Evolutionary conservation across 306 rosid species (phyloP).

Genomic region (Ammopiptanthus mongolicus): DNA sequence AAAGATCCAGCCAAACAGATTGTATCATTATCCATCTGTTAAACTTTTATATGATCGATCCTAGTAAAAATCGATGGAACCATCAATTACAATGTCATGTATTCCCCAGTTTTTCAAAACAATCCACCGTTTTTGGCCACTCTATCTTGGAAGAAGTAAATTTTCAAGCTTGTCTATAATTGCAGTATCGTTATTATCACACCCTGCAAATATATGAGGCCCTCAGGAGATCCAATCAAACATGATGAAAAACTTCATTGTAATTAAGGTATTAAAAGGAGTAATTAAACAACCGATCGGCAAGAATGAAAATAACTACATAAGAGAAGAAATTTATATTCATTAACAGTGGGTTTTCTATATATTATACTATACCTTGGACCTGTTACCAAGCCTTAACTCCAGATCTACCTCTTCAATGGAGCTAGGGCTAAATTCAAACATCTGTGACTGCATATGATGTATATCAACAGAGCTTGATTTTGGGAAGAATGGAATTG

Average conservation of each 20-base stretch:
- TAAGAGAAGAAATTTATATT: neutral
- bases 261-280: neutral
- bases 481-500: conserved; percentile 36
- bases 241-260: conserved; percentile 8
- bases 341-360: neutral
- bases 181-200: neutral
- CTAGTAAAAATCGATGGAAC: conserved; percentile 19
- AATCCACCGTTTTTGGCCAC: neutral
- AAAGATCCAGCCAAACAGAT: neutral
- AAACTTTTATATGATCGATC: neutral
- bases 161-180: conserved; percentile 5
- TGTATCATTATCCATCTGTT: neutral
- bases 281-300: neutral
- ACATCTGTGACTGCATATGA: neutral
- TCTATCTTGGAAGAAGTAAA: conserved; percentile 8
- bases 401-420: conserved; percentile 31
- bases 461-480: conserved; percentile 9
- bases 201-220: conserved; percentile 20
- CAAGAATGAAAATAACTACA: neutral
- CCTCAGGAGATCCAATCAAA: conserved; percentile 15
- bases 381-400: conserved; percentile 30
- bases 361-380: conserved; percentile 25
- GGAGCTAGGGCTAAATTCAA: conserved; percentile 18
- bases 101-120: conserved; percentile 1
- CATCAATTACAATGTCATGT: conserved; percentile 3